Conservation (phyloP, 371 early-diverging fungal genomes). For the Syncephalastrum contaminatum region DNA sequence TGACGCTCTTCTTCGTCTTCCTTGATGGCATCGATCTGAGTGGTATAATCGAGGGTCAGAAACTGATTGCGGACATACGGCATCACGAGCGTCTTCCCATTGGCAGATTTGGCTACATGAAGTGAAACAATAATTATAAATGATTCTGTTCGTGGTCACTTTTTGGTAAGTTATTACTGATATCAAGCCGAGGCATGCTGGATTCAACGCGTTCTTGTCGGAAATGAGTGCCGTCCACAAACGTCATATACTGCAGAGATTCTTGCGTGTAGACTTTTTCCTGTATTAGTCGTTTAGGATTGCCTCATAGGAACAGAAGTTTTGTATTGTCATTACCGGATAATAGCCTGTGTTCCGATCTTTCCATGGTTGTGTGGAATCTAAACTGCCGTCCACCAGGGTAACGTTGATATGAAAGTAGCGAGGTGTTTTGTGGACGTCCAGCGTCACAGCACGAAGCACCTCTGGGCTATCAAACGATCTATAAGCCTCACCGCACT, state of each 20-base stretch:
- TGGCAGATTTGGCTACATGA: constrained; percentile 18
- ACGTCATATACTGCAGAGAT: constrained; percentile 30
- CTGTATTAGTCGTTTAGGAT: constrained; percentile 10
- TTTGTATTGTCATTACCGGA: constrained; percentile 4
- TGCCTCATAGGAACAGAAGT: neutral
- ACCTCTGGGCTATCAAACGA: constrained; percentile 3
- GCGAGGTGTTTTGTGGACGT: constrained; percentile 12
- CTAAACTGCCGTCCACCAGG: constrained; percentile 8
- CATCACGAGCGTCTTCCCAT: constrained; percentile 32
- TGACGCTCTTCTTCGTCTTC: constrained; percentile 15
- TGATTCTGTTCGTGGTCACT: neutral
- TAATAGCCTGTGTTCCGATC: neutral
- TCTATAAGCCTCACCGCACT: too few species aligned
- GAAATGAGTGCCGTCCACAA: constrained; percentile 33
- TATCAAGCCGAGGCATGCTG: constrained; percentile 24
- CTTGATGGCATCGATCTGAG: constrained; percentile 24
- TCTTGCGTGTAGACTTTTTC: constrained; percentile 28
- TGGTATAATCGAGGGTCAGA: constrained; percentile 35
- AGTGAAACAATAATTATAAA: neutral
- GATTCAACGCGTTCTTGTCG: constrained; percentile 33
- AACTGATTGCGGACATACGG: constrained; percentile 32
- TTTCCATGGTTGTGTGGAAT: constrained; percentile 4
- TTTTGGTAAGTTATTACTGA: constrained; percentile 9
- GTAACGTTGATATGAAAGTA: constrained; percentile 9
- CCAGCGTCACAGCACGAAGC: constrained; percentile 11